Conservation (phyloP, 306 rosid genomes). For the Biancaea sappan region DNA sequence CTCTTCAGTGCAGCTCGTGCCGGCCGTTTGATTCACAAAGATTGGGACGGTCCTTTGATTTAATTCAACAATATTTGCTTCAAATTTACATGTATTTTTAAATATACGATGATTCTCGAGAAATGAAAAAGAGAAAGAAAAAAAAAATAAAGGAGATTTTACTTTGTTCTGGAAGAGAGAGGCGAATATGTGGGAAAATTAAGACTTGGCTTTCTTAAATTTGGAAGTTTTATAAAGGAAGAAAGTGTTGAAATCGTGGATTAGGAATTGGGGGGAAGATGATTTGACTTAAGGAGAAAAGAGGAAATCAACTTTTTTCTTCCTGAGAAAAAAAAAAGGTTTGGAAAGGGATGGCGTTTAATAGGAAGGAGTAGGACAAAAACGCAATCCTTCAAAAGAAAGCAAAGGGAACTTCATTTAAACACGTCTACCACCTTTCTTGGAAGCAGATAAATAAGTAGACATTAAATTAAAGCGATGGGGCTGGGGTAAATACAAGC, state of each 20-base stretch:
- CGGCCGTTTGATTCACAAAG: background rate
- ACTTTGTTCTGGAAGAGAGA: too few relatives aligned
- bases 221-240: constrained; percentile 7
- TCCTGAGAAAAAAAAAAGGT: background rate
- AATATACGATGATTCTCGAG: too few relatives aligned
- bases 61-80: too few relatives aligned
- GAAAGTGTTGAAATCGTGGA: constrained; percentile 2
- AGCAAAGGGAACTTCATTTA: constrained; percentile 15
- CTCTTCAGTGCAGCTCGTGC: too few relatives aligned
- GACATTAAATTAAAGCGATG: background rate
- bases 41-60: too few relatives aligned
- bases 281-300: constrained; percentile 25
- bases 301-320: background rate
- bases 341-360: background rate
- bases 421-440: background rate
- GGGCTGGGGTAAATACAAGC: background rate
- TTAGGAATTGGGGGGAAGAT: constrained; percentile 28
- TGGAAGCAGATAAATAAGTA: background rate
- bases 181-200: background rate
- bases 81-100: background rate
- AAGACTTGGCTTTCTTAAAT: constrained; percentile 22
- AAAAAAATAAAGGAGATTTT: background rate
- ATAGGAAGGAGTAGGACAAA: background rate
- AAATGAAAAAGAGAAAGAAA: background rate
- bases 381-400: constrained; percentile 2